phyloP scores from a whole-genome alignment of 2,329 filamentous ascomycete genomes.

The Hypoxylon sp. region DNA sequence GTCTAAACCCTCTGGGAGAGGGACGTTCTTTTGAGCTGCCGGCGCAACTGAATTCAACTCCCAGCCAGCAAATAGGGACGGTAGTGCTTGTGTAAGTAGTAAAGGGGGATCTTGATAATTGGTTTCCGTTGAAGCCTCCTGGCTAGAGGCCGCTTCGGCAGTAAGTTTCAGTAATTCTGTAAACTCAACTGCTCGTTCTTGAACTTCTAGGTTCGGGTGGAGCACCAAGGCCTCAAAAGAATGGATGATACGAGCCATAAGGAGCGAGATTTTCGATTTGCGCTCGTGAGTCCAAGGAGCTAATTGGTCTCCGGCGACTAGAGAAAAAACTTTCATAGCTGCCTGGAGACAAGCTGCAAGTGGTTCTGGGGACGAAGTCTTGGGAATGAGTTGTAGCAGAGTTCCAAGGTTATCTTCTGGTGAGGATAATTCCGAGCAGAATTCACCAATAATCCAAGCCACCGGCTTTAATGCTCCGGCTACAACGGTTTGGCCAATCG shows the following conservation, averaged over 20 bases:
- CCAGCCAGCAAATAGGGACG: conserved; percentile 85
- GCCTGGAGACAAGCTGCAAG: conserved; percentile 87
- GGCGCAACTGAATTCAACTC: conserved; percentile 92
- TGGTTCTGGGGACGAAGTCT: conserved; percentile 70
- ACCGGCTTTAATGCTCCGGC: conserved; percentile 79
- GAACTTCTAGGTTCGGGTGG: conserved; percentile 91
- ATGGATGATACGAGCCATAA: conserved; percentile 85
- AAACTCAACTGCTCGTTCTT: conserved; percentile 94
- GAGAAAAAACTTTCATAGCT: conserved; percentile 84
- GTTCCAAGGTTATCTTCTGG: conserved; percentile 80
- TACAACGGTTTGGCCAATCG: conserved; percentile 67
- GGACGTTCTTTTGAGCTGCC: conserved; percentile 87
- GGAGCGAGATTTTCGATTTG: conserved; percentile 79
- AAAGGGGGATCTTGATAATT: conserved; percentile 77
- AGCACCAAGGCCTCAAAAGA: conserved; percentile 82
- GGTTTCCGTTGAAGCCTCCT: conserved; percentile 68
- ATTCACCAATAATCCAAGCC: conserved; percentile 91
- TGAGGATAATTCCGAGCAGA: conserved; percentile 76
- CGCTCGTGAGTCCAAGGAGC: conserved; percentile 78
- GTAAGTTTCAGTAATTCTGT: conserved; percentile 89
- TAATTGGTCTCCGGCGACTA: conserved; percentile 74
- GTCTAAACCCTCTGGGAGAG: conserved; percentile 79
- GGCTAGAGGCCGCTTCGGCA: conserved; percentile 80
- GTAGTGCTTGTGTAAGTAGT: conserved; percentile 90
- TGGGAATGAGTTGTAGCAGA: conserved; percentile 75